Evolutionary conservation across 2,329 filamentous ascomycete genomes (phyloP).

Genomic region (Piedraia hortae): DNA sequence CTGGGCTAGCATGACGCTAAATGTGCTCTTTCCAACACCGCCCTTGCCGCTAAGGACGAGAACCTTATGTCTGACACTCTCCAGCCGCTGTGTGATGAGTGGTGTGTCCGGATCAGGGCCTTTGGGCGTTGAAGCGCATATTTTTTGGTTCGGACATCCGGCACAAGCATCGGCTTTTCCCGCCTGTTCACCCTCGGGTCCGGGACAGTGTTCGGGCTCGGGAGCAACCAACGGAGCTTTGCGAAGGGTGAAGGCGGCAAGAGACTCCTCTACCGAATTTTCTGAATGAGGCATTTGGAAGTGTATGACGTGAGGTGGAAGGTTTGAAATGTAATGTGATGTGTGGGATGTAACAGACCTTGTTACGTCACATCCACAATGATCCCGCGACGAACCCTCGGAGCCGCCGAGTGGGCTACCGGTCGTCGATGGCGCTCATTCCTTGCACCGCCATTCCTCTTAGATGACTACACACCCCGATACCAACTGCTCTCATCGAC

Average conservation of each 20-base stretch:
- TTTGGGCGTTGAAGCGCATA: constrained; percentile 83
- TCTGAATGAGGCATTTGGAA: too few relatives aligned
- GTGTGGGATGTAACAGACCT: too few relatives aligned
- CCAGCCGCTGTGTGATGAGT: constrained; percentile 57
- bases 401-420: too few relatives aligned
- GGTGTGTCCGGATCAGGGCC: constrained; percentile 87
- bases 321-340: too few relatives aligned
- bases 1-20: constrained; percentile 65
- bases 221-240: constrained; percentile 73
- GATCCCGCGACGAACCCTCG: too few relatives aligned
- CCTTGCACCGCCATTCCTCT: constrained; percentile 35
- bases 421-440: constrained; percentile 5
- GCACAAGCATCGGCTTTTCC: constrained; percentile 56
- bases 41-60: constrained; percentile 84
- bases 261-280: constrained; percentile 25
- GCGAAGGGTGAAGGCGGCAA: constrained; percentile 46
- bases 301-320: too few relatives aligned
- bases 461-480: constrained; percentile 45
- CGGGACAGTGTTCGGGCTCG: constrained; percentile 85
- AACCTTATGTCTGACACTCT: constrained; percentile 68
- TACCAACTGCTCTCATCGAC: constrained; percentile 40
- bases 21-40: constrained; percentile 88
- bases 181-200: constrained; percentile 48
- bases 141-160: constrained; percentile 82
- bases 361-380: too few relatives aligned